These are phyloP conservation scores for Starmerella floris DNA, from an alignment of 805 yeast species.

Conservation along the genomic window DNA sequence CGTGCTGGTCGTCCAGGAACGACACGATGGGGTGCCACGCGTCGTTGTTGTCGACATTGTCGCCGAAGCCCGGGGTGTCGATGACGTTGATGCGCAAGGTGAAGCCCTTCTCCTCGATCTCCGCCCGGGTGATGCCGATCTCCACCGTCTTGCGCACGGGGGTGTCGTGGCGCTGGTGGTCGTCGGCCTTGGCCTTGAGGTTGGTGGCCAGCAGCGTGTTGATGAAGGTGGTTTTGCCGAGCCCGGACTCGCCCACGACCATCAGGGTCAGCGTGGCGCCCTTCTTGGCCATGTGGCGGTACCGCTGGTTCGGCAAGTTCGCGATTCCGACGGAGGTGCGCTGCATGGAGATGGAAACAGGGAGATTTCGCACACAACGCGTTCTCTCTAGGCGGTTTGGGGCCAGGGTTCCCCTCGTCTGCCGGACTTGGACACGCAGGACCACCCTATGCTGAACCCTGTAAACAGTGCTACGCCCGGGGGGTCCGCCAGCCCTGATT, in stretches of 20 bases:
- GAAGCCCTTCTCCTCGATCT: constrained; percentile 47
- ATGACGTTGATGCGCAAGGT: constrained; percentile 47
- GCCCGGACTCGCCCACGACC: constrained; percentile 78
- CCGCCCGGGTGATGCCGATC: constrained; percentile 33
- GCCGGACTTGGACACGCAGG: too few relatives aligned
- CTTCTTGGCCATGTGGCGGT: constrained; percentile 27
- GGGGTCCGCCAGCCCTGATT: too few relatives aligned
- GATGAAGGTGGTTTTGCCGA: constrained; percentile 52
- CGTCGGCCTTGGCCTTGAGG: constrained; percentile 32
- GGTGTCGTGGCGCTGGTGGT: constrained; percentile 28
- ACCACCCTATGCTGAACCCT: too few relatives aligned
- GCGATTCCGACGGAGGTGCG: constrained; percentile 24
- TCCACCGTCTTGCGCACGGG: constrained; percentile 32
- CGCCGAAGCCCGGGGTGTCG: constrained; percentile 73
- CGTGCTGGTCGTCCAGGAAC: constrained; percentile 70
- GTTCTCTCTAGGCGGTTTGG: too few relatives aligned
- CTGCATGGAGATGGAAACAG: constrained; percentile 12
- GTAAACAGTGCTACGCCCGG: too few relatives aligned
- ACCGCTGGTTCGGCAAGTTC: constrained; percentile 28
- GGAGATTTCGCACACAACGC: too few relatives aligned
- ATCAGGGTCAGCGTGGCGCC: constrained; percentile 71
- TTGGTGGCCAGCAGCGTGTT: constrained; percentile 60
- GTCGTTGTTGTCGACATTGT: constrained; percentile 47
- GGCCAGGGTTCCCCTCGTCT: too few relatives aligned
- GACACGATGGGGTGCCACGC: constrained; percentile 58